phyloP scores from a whole-genome alignment of 371 early-diverging fungal genomes.

The Nematocida sp. region DNA sequence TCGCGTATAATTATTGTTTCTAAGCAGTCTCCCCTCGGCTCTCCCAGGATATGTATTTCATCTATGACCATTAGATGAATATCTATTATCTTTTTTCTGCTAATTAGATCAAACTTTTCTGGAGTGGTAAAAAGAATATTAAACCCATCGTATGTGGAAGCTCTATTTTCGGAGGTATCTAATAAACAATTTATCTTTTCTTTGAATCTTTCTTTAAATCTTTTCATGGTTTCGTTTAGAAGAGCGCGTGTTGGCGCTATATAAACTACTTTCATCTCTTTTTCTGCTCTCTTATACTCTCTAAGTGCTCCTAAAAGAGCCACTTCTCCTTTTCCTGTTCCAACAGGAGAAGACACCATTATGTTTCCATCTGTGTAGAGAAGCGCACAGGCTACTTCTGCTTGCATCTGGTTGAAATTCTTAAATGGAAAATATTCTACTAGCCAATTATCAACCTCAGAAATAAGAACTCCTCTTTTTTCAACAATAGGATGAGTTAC shows the following conservation, averaged over 20 bases:
- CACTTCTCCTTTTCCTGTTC: constrained; percentile 89
- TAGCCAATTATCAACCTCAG: background rate
- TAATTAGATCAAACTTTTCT: constrained; percentile 98
- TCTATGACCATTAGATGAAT: constrained; percentile 87
- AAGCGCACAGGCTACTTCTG: constrained; percentile 86
- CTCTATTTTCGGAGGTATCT: constrained; percentile 64
- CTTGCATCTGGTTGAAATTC: constrained; percentile 93
- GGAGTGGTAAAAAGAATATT: constrained; percentile 97
- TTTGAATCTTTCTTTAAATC: constrained; percentile 73
- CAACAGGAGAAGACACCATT: constrained; percentile 92
- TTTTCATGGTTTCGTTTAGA: constrained; percentile 89
- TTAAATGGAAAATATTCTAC: constrained; percentile 59
- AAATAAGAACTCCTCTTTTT: background rate
- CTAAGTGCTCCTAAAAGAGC: constrained; percentile 73
- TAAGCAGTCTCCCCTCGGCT: constrained; percentile 92
- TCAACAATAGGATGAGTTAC: background rate
- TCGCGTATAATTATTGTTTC: constrained; percentile 88
- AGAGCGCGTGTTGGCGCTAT: constrained; percentile 99
- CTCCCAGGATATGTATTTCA: constrained; percentile 96
- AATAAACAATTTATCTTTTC: background rate
- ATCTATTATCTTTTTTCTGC: constrained; percentile 75
- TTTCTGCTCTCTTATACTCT: constrained; percentile 64
- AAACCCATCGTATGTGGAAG: constrained; percentile 87
- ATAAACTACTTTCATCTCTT: constrained; percentile 88
- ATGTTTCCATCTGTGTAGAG: constrained; percentile 78